Conservation (phyloP, 139 green algal species). For the Chlamydomonas urium region DNA sequence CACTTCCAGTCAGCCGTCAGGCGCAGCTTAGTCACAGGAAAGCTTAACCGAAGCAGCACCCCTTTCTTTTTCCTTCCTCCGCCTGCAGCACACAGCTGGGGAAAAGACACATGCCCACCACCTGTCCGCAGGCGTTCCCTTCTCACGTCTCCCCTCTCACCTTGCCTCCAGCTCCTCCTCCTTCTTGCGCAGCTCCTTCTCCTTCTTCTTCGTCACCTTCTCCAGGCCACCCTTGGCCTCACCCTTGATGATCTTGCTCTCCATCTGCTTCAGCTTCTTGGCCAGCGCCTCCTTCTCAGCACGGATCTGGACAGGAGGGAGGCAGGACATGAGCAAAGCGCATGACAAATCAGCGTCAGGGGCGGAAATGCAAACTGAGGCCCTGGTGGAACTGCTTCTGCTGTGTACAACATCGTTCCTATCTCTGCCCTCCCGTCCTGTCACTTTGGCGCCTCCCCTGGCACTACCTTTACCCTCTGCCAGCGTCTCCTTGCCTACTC, state of each 20-base stretch:
- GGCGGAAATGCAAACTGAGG: no score
- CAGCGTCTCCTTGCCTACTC: neutral
- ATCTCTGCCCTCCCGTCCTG: no score
- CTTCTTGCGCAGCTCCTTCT: slow-evolving; percentile 53
- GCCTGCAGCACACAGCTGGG: neutral
- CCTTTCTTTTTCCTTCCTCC: slow-evolving; percentile 35
- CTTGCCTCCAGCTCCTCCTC: slow-evolving; percentile 45
- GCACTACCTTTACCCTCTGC: no score
- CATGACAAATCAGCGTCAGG: no score
- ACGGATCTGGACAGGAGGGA: no score
- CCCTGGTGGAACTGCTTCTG: no score
- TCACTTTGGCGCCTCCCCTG: no score
- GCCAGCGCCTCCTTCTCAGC: slow-evolving; percentile 48
- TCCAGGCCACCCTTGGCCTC: slow-evolving; percentile 53
- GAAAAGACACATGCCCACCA: neutral
- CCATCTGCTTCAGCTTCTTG: slow-evolving; percentile 60
- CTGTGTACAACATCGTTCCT: no score
- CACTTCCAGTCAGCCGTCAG: no score
- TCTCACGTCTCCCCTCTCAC: slow-evolving; percentile 10
- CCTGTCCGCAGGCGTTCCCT: neutral
- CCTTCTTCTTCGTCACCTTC: slow-evolving; percentile 50
- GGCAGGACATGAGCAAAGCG: no score
- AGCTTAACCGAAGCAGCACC: no score
- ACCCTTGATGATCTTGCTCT: slow-evolving; percentile 69
- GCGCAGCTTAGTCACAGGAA: no score